Evolutionary conservation across 345 rosid species (phyloP).

Genomic region (Moricandia moricandioides): DNA sequence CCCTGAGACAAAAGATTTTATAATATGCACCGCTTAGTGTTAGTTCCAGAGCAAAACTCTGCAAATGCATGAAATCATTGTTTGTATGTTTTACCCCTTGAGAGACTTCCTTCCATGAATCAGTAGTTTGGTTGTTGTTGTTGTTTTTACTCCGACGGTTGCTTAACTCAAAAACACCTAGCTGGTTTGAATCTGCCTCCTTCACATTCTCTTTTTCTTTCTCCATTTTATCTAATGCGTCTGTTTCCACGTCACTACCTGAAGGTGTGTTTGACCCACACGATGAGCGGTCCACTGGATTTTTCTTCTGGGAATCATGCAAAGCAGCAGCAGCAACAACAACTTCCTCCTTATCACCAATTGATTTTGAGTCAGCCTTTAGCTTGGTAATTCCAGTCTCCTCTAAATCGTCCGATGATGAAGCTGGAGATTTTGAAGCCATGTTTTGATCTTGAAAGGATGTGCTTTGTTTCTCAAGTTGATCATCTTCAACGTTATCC

Average conservation of each 20-base stretch:
- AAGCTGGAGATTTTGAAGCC: constrained; percentile 48
- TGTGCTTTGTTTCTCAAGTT: constrained; percentile 46
- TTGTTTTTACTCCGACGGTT: constrained; percentile 55
- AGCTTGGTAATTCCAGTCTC: constrained; percentile 53
- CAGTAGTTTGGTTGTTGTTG: constrained; percentile 44
- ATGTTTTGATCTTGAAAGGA: constrained; percentile 55
- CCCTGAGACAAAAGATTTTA: constrained; percentile 45
- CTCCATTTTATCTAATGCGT: constrained; percentile 38
- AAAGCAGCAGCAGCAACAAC: constrained; percentile 40
- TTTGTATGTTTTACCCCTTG: constrained; percentile 57
- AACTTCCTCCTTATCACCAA: constrained; percentile 46
- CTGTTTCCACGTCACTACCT: constrained; percentile 79
- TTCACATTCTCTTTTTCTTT: constrained; percentile 33
- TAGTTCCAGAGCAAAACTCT: not conserved
- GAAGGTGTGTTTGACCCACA: constrained; percentile 93
- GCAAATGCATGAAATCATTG: not conserved
- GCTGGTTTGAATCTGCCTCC: constrained; percentile 51
- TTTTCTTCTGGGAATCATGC: constrained; percentile 58
- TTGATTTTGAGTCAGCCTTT: constrained; percentile 17
- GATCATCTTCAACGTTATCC: constrained; percentile 38
- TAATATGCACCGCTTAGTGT: not conserved
- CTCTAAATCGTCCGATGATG: constrained; percentile 53
- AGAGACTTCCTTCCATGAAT: constrained; percentile 92
- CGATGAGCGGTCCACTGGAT: constrained; percentile 77
- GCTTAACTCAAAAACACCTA: constrained; percentile 40